These are phyloP conservation scores for Pulveroboletus sp. DNA, from an alignment of 768 basidiomycete species.

Conservation along the genomic window DNA sequence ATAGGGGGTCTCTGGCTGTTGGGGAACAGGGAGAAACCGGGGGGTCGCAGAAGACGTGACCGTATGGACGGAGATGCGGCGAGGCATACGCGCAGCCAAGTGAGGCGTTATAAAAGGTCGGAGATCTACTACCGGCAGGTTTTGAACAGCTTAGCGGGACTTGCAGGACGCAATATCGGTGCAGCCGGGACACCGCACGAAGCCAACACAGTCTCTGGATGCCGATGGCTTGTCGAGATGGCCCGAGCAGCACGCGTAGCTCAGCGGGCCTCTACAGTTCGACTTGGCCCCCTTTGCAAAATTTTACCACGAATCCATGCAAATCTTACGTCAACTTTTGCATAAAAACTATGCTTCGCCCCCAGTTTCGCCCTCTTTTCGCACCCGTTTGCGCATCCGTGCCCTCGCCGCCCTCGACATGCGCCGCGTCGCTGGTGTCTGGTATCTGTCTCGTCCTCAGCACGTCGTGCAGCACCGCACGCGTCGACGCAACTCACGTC, in stretches of 20 bases:
- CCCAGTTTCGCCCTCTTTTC: slow-evolving; percentile 26
- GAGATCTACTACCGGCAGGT: slow-evolving; percentile 30
- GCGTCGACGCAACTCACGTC: slow-evolving; percentile 33
- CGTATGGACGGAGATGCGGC: slow-evolving; percentile 45
- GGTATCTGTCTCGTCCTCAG: slow-evolving; percentile 44
- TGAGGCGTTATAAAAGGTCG: slow-evolving; percentile 35
- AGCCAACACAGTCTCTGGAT: slow-evolving; percentile 14
- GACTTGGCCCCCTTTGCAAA: slow-evolving; percentile 5
- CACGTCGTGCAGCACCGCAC: neutral
- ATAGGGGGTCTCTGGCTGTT: slow-evolving; percentile 26
- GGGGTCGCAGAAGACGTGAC: slow-evolving; percentile 31
- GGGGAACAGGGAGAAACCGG: slow-evolving; percentile 24
- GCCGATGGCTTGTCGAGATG: slow-evolving; percentile 9
- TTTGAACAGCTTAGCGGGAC: slow-evolving; percentile 22
- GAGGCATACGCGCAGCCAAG: slow-evolving; percentile 50
- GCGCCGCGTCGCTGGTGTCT: slow-evolving; percentile 48
- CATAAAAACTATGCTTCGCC: slow-evolving; percentile 15
- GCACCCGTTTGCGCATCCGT: slow-evolving; percentile 45
- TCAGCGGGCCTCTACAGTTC: no score
- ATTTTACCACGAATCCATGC: slow-evolving; percentile 16
- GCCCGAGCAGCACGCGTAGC: no score
- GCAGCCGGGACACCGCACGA: slow-evolving; percentile 19
- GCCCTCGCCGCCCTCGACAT: slow-evolving; percentile 56
- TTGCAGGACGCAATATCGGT: slow-evolving; percentile 16
- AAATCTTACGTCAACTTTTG: slow-evolving; percentile 23